phyloP scores from a whole-genome alignment of 1,139 yeast genomes.

The Lizanozyma gosingica region DNA sequence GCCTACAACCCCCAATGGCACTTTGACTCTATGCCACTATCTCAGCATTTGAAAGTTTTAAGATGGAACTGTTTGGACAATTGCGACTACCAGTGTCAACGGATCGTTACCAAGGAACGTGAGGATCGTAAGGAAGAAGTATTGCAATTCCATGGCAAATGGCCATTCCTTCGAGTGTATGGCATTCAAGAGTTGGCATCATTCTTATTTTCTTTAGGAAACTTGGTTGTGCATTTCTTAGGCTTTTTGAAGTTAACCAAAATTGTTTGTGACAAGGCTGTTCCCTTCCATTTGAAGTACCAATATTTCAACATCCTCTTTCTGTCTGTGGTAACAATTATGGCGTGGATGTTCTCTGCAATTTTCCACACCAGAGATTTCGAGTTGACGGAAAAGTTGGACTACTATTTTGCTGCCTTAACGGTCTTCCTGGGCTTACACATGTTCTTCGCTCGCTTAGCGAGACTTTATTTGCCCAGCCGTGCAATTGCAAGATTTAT shows the following conservation, averaged over 20 bases:
- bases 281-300: neutral
- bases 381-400: constrained; percentile 69
- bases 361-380: constrained; percentile 86
- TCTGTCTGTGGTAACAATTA: constrained; percentile 57
- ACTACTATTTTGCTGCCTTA: constrained; percentile 88
- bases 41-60: constrained; percentile 36
- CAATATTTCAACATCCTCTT: constrained; percentile 30
- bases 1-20: constrained; percentile 23
- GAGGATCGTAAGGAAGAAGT: constrained; percentile 38
- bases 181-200: constrained; percentile 84
- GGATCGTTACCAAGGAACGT: constrained; percentile 53
- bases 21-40: constrained; percentile 30
- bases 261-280: constrained; percentile 8
- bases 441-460: constrained; percentile 50
- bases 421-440: constrained; percentile 77
- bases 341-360: constrained; percentile 83
- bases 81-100: constrained; percentile 91
- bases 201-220: constrained; percentile 71
- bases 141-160: constrained; percentile 90
- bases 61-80: constrained; percentile 76
- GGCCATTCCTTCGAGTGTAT: constrained; percentile 76
- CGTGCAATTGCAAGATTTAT: constrained; percentile 16
- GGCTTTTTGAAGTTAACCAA: constrained; percentile 40
- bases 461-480: constrained; percentile 41
- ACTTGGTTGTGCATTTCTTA: constrained; percentile 62